phyloP scores from a whole-genome alignment of 2,329 filamentous ascomycete genomes.

The Venturia aucupariae region DNA sequence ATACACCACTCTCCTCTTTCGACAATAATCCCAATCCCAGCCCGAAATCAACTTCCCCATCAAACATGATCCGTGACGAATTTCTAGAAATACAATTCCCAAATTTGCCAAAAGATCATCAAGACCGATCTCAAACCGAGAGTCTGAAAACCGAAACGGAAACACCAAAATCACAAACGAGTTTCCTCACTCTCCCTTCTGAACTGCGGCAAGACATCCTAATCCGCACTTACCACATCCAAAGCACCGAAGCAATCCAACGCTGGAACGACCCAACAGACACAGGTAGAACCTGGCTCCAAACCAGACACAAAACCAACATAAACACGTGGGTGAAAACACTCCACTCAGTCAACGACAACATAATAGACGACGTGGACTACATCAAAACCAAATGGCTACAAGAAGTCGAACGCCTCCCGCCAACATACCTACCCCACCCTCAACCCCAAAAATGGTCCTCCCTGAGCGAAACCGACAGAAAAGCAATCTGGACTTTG shows the following conservation, averaged over 20 bases:
- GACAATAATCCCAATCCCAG: too few relatives aligned
- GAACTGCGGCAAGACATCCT: not conserved
- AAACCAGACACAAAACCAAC: not conserved
- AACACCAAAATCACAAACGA: not conserved
- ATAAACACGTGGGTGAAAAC: not conserved
- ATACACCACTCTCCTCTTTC: not conserved
- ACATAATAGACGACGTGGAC: not conserved
- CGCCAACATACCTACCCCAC: not conserved
- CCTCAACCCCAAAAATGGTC: not conserved
- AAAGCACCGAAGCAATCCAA: not conserved
- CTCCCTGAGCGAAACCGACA: not conserved
- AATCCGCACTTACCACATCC: not conserved
- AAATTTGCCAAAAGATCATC: not conserved
- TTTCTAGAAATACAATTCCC: not conserved
- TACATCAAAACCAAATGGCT: not conserved
- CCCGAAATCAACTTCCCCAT: not conserved
- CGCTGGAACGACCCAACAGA: not conserved
- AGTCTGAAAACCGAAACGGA: not conserved
- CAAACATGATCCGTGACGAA: not conserved
- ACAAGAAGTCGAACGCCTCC: not conserved
- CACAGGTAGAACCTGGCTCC: not conserved
- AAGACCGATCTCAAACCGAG: not conserved
- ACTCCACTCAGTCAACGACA: not conserved
- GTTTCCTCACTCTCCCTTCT: not conserved
- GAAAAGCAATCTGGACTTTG: not conserved